Evolutionary conservation across 2,329 filamentous ascomycete genomes (phyloP).

Genomic region (Pseudocercospora cruenta): DNA sequence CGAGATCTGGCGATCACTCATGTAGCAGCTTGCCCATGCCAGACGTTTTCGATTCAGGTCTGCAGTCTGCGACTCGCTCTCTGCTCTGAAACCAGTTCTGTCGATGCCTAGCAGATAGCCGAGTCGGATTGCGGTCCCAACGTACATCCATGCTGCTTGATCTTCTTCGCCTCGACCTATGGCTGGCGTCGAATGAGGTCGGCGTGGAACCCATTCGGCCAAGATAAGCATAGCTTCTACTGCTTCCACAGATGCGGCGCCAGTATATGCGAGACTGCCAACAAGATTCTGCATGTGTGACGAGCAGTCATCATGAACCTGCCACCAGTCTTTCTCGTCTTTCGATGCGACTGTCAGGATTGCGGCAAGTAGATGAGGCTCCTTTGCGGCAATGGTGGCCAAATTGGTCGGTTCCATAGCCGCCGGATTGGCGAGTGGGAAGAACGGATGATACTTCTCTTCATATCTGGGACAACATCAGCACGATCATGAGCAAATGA

Average conservation of each 20-base stretch:
- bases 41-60: constrained; percentile 39
- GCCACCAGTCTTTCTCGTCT: constrained; percentile 40
- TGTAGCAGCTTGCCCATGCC: constrained; percentile 41
- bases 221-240: constrained; percentile 41
- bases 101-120: constrained; percentile 42
- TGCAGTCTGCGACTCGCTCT: constrained; percentile 33
- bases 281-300: constrained; percentile 41
- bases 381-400: constrained; percentile 32
- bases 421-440: constrained; percentile 37
- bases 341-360: constrained; percentile 41
- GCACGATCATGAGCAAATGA: not conserved
- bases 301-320: constrained; percentile 38
- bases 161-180: constrained; percentile 41
- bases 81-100: constrained; percentile 37
- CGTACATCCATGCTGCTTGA: constrained; percentile 41
- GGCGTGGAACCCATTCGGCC: constrained; percentile 39
- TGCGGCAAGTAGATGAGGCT: constrained; percentile 39
- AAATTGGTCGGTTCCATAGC: constrained; percentile 37
- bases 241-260: constrained; percentile 37
- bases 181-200: constrained; percentile 33
- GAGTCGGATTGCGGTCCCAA: constrained; percentile 39
- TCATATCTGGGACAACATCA: constrained; percentile 28
- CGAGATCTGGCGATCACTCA: constrained; percentile 40
- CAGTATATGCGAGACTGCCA: constrained; percentile 37
- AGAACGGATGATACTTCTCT: constrained; percentile 41